These are phyloP conservation scores for Penicillium diatomitis DNA, from an alignment of 495 filamentous ascomycete genomes.

Conservation along the genomic window DNA sequence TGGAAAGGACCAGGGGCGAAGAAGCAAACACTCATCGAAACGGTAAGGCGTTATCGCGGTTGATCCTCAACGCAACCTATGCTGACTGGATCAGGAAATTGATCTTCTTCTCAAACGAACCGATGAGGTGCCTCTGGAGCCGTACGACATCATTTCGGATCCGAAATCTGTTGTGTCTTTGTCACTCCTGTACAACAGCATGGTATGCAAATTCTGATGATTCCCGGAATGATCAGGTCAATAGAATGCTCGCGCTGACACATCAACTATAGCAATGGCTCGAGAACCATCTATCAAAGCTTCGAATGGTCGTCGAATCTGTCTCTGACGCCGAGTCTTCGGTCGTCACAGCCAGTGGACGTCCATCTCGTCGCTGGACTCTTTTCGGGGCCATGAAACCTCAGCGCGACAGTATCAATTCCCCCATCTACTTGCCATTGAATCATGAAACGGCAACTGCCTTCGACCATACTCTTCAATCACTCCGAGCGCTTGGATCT, in stretches of 20 bases:
- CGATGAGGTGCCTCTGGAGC: conserved; percentile 53
- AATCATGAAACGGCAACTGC: conserved; percentile 68
- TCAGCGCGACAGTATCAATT: conserved; percentile 40
- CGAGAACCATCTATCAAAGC: conserved; percentile 61
- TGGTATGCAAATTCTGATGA: conserved; percentile 38
- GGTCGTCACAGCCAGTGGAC: conserved; percentile 27
- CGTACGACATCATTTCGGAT: conserved; percentile 80
- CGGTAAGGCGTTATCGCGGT: conserved; percentile 16
- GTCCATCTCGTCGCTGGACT: conserved; percentile 67
- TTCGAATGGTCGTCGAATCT: conserved; percentile 60
- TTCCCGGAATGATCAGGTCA: too few species aligned
- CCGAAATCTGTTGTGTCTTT: conserved; percentile 73
- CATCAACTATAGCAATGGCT: conserved; percentile 64
- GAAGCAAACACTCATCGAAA: conserved; percentile 31
- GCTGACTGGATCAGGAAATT: conserved; percentile 45
- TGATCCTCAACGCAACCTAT: not conserved
- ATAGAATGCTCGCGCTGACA: not conserved
- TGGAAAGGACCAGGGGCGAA: conserved; percentile 36
- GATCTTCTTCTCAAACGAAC: conserved; percentile 55
- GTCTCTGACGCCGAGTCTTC: conserved; percentile 33
- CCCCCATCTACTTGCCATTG: conserved; percentile 79
- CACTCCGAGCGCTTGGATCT: conserved; percentile 65
- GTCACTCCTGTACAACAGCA: conserved; percentile 87
- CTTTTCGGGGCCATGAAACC: conserved; percentile 52
- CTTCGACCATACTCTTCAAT: conserved; percentile 81